A percentile compares a stretch with the other conserved stretches of the same genome.
phyloP scores from a whole-genome alignment of 805 yeast species.

The Schwanniomyces occidentalis region DNA sequence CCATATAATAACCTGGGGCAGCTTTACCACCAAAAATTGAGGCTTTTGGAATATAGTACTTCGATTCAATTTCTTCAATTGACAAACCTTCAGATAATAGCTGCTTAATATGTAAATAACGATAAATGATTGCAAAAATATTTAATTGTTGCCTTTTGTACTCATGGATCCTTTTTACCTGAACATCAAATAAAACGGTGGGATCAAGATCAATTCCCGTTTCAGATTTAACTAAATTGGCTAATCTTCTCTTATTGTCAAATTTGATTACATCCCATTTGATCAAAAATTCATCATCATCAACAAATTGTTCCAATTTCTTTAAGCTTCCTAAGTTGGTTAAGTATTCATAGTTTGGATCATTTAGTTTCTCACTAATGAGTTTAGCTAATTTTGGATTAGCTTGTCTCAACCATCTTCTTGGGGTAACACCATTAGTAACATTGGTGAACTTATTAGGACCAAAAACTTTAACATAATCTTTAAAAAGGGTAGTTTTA shows the following conservation, averaged over 20 bases:
- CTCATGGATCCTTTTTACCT: slow-evolving; percentile 93
- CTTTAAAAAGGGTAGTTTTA: slow-evolving; percentile 85
- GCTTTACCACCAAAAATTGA: slow-evolving; percentile 91
- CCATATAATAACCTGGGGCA: slow-evolving; percentile 98
- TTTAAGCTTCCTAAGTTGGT: slow-evolving; percentile 68
- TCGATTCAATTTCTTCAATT: slow-evolving; percentile 52
- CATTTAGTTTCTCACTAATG: slow-evolving; percentile 70
- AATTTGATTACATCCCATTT: slow-evolving; percentile 73
- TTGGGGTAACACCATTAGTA: slow-evolving; percentile 93
- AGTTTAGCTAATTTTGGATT: slow-evolving; percentile 78
- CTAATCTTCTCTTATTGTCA: slow-evolving; percentile 66
- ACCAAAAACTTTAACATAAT: slow-evolving; percentile 83
- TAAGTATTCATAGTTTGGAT: slow-evolving; percentile 62
- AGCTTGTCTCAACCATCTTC: slow-evolving; percentile 95
- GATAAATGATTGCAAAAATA: slow-evolving; percentile 82
- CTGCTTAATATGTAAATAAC: slow-evolving; percentile 76
- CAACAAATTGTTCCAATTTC: slow-evolving; percentile 61
- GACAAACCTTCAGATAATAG: slow-evolving; percentile 51
- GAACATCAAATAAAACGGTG: slow-evolving; percentile 80
- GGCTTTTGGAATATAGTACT: slow-evolving; percentile 70
- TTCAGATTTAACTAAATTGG: slow-evolving; percentile 61
- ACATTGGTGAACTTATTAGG: slow-evolving; percentile 83
- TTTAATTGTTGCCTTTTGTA: slow-evolving; percentile 94
- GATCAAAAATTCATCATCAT: slow-evolving; percentile 66
- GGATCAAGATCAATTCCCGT: slow-evolving; percentile 71